A percentile compares a stretch with the other conserved stretches of the same genome.
phyloP scores from a whole-genome alignment of 441 rosid genomes.

The Erysimum cheiri region DNA sequence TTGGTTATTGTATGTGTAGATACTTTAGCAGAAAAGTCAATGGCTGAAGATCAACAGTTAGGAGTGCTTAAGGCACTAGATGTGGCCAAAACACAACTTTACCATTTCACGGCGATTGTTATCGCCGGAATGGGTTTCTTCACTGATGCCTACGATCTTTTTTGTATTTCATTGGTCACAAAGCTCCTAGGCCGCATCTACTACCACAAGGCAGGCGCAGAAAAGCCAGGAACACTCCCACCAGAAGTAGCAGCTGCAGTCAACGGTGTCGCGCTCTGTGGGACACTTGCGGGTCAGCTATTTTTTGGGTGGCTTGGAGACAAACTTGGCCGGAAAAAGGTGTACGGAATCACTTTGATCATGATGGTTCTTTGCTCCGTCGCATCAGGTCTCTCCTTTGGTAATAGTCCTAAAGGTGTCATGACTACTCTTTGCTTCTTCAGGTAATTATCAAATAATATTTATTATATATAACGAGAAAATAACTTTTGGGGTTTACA shows the following conservation, averaged over 20 bases:
- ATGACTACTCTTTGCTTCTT: conserved; percentile 75
- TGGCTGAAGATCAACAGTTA: conserved; percentile 34
- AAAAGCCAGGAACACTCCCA: conserved; percentile 57
- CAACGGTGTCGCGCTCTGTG: conserved; percentile 67
- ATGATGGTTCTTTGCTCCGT: conserved; percentile 39
- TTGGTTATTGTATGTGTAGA: conserved; percentile 1
- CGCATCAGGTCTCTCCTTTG: conserved; percentile 39
- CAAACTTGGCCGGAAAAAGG: conserved; percentile 37
- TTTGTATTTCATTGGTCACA: conserved; percentile 65
- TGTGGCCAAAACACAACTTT: conserved; percentile 62
- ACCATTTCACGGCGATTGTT: conserved; percentile 69
- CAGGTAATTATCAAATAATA: conserved; percentile 19
- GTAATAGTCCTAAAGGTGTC: conserved; percentile 41
- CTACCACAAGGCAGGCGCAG: conserved; percentile 43
- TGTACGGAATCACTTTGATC: conserved; percentile 42
- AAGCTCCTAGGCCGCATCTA: conserved; percentile 78
- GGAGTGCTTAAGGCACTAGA: conserved; percentile 68
- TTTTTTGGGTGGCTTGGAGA: conserved; percentile 72
- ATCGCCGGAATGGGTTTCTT: conserved; percentile 87
- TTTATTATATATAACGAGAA: too few relatives aligned
- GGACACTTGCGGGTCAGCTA: conserved; percentile 67
- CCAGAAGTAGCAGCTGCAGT: conserved; percentile 49
- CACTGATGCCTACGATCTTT: conserved; percentile 84
- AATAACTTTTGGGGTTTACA: too few relatives aligned
- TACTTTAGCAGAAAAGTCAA: background rate